These are phyloP conservation scores for Petunia axillaris DNA, from an alignment of 257 asterid species.

Conservation along the genomic window DNA sequence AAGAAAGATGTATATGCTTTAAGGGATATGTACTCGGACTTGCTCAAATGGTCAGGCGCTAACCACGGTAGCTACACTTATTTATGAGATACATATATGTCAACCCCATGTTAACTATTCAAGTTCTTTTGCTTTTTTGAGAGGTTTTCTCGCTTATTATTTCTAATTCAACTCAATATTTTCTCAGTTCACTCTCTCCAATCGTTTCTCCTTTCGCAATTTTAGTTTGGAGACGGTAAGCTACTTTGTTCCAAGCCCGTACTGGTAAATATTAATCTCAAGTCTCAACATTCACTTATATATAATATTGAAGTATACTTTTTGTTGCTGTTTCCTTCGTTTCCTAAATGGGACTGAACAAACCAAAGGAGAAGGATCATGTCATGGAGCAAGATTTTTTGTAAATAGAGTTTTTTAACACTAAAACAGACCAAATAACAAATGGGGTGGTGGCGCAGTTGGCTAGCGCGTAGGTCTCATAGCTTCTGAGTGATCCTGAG, in stretches of 20 bases:
- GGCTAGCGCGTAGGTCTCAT: slow-evolving; percentile 99
- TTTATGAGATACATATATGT: not conserved
- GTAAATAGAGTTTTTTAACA: not conserved
- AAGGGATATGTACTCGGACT: not conserved
- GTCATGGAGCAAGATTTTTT: no score
- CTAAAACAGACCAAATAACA: no score
- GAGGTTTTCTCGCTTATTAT: not conserved
- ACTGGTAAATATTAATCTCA: not conserved
- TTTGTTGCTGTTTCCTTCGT: not conserved
- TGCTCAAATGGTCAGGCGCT: not conserved
- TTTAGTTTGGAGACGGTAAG: not conserved
- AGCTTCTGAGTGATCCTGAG: slow-evolving; percentile 89
- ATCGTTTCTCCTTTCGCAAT: not conserved
- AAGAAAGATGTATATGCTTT: not conserved
- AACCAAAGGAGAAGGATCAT: no score
- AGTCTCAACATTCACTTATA: not conserved
- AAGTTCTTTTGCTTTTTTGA: not conserved
- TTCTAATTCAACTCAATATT: not conserved
- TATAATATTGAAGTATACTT: not conserved
- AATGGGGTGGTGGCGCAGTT: slow-evolving; percentile 98
- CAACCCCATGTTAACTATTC: not conserved
- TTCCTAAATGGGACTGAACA: not conserved
- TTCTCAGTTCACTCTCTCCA: not conserved
- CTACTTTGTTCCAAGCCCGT: no score
- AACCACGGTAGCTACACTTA: not conserved